Percentiles rank a stretch among this genome's conserved stretches.
phyloP scores from a whole-genome alignment of 306 rosid genomes.

The Sophora flavescens region DNA sequence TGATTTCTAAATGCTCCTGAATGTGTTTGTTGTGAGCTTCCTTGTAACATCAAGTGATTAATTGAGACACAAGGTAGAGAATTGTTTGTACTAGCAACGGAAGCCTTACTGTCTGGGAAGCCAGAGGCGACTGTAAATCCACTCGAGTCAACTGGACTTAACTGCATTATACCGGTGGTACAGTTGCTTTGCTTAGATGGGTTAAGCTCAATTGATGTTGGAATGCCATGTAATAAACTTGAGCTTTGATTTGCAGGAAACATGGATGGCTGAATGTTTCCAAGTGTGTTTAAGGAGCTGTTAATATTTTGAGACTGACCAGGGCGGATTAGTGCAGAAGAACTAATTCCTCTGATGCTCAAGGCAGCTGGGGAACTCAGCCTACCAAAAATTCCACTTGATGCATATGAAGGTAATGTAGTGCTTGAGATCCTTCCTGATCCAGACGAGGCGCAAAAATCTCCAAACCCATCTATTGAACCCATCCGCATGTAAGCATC shows the following conservation, averaged over 20 bases:
- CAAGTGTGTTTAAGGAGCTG: constrained; percentile 53
- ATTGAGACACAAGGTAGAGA: constrained; percentile 51
- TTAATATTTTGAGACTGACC: constrained; percentile 59
- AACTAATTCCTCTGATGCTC: constrained; percentile 64
- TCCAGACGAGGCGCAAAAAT: constrained; percentile 56
- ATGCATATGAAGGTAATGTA: constrained; percentile 63
- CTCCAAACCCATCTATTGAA: constrained; percentile 67
- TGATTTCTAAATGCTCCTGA: constrained; percentile 56
- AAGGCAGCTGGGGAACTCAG: constrained; percentile 73
- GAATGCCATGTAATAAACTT: constrained; percentile 60
- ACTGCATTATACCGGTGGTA: constrained; percentile 53
- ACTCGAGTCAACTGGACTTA: constrained; percentile 54
- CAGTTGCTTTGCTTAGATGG: constrained; percentile 65
- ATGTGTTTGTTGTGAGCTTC: constrained; percentile 60
- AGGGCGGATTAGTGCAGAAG: constrained; percentile 63
- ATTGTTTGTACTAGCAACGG: constrained; percentile 51
- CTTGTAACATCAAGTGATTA: constrained; percentile 60
- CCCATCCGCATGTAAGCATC: constrained; percentile 62
- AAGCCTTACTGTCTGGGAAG: constrained; percentile 53
- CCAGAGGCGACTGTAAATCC: constrained; percentile 56
- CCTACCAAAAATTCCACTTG: constrained; percentile 68
- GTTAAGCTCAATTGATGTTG: constrained; percentile 61
- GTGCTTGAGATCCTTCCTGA: constrained; percentile 64
- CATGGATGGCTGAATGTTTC: constrained; percentile 59
- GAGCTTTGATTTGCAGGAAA: constrained; percentile 66